phyloP scores from a whole-genome alignment of 805 yeast genomes.

The Suhomyces canberraensis region DNA sequence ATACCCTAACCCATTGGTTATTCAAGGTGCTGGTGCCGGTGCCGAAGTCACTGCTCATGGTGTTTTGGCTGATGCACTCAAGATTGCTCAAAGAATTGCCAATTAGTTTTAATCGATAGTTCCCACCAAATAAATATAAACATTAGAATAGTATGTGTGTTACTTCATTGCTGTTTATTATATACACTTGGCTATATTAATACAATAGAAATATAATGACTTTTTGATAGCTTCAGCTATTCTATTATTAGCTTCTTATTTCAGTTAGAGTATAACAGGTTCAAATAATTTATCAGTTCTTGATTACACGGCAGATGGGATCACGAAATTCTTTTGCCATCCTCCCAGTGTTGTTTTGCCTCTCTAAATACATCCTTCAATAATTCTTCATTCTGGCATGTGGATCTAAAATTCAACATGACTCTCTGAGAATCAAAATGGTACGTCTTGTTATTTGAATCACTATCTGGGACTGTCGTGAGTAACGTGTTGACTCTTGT shows the following conservation, averaged over 20 bases:
- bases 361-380: constrained; percentile 54
- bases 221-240: too few relatives aligned
- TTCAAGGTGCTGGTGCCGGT: constrained; percentile 98
- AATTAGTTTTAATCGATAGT: constrained; percentile 26
- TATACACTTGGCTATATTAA: too few relatives aligned
- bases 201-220: too few relatives aligned
- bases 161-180: too few relatives aligned
- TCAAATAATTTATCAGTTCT: too few relatives aligned
- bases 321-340: constrained; percentile 12
- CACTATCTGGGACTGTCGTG: constrained; percentile 26
- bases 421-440: constrained; percentile 68
- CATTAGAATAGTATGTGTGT: too few relatives aligned
- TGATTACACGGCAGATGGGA: constrained; percentile 1
- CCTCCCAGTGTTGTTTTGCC: constrained; percentile 50
- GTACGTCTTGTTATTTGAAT: constrained; percentile 16
- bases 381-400: constrained; percentile 51
- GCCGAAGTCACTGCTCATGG: constrained; percentile 72
- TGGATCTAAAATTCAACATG: constrained; percentile 63
- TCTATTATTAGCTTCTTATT: too few relatives aligned
- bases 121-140: too few relatives aligned
- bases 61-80: constrained; percentile 89
- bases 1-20: constrained; percentile 86
- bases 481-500: constrained; percentile 59
- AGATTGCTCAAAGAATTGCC: constrained; percentile 83
- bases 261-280: too few relatives aligned